phyloP scores from a whole-genome alignment of 176 grass and related monocot genomes.

The Carex myosuroides region DNA sequence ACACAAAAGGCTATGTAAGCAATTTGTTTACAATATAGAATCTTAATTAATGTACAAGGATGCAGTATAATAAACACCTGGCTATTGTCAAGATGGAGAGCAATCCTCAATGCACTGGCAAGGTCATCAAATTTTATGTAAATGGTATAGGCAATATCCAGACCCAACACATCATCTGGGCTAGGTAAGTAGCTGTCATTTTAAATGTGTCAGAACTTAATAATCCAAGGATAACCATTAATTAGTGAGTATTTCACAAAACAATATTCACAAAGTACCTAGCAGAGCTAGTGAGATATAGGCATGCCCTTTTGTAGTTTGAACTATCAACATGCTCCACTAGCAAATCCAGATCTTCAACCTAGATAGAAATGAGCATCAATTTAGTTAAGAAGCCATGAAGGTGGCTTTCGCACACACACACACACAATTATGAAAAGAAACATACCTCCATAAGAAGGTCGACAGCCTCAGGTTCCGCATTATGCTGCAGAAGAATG shows the following conservation, averaged over 20 bases:
- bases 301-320: constrained; percentile 83
- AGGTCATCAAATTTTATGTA: constrained; percentile 86
- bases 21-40: constrained; percentile 6
- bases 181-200: constrained; percentile 60
- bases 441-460: constrained; percentile 89
- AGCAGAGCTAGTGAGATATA: constrained; percentile 93
- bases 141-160: constrained; percentile 92
- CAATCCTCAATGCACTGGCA: constrained; percentile 71
- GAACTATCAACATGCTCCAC: constrained; percentile 86
- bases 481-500: constrained; percentile 66
- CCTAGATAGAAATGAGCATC: constrained; percentile 35
- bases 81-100: constrained; percentile 65
- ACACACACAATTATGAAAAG: background rate
- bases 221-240: background rate
- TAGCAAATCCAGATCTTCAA: constrained; percentile 95
- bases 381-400: constrained; percentile 10
- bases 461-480: constrained; percentile 95
- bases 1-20: constrained; percentile 19
- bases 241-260: background rate
- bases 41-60: background rate
- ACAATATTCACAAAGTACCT: constrained; percentile 33
- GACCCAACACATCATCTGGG: constrained; percentile 76
- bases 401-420: background rate
- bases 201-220: background rate
- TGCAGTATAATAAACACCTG: constrained; percentile 32